Evolutionary conservation across 306 rosid species (phyloP).

Genomic region (Citrullus amarus): DNA sequence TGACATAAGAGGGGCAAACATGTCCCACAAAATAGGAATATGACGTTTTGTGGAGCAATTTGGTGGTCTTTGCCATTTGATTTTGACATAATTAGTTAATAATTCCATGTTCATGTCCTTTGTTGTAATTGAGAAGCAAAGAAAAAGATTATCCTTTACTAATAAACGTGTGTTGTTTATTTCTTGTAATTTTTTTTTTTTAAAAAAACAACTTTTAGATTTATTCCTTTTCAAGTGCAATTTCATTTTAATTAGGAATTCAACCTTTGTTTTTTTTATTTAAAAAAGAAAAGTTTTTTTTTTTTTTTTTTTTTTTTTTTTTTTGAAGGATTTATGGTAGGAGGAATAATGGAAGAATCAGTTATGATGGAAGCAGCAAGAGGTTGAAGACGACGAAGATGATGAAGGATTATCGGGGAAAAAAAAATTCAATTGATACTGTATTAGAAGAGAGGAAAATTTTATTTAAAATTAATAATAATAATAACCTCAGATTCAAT

Average conservation of each 20-base stretch:
- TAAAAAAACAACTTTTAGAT: background rate
- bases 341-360: too few species aligned
- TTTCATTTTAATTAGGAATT: background rate
- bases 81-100: background rate
- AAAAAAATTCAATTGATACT: too few species aligned
- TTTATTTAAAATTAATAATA: too few species aligned
- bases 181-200: background rate
- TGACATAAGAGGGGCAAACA: constrained; percentile 6
- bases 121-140: background rate
- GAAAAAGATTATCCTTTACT: background rate
- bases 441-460: too few species aligned
- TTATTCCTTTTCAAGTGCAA: background rate
- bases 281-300: too few species aligned
- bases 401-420: too few species aligned
- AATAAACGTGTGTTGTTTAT: background rate
- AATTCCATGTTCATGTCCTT: background rate
- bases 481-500: too few species aligned
- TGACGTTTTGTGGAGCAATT: constrained; percentile 1
- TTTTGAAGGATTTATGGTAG: too few species aligned
- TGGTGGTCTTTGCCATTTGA: background rate
- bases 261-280: too few species aligned
- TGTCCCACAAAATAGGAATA: constrained; percentile 33
- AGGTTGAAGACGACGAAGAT: too few species aligned
- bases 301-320: too few species aligned
- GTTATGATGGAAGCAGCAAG: too few species aligned